phyloP scores from a whole-genome alignment of 148 eudicot species.

The Tetragonia tetragonoides region DNA sequence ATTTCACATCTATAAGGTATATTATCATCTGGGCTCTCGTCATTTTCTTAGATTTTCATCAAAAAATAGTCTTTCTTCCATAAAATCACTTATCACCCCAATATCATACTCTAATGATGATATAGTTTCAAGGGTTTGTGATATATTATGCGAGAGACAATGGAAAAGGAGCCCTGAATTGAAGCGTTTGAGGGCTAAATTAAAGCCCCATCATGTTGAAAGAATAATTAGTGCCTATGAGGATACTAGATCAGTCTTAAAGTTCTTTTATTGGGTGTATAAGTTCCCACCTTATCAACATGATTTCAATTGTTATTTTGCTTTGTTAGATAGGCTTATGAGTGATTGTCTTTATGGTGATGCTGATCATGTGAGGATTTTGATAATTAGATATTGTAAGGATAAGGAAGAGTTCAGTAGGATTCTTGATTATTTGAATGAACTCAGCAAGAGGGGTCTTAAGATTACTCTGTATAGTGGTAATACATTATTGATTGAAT shows the following conservation, averaged over 20 bases:
- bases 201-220: constrained; percentile 45
- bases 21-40: constrained; percentile 22
- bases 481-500: constrained; percentile 61
- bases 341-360: constrained; percentile 28
- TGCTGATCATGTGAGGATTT: constrained; percentile 55
- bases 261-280: constrained; percentile 66
- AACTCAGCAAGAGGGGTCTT: constrained; percentile 39
- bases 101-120: not conserved
- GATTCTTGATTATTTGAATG: constrained; percentile 52
- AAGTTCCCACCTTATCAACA: constrained; percentile 49
- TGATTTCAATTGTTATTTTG: constrained; percentile 38
- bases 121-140: constrained; percentile 41
- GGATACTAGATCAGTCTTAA: constrained; percentile 37
- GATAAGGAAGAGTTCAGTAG: constrained; percentile 39
- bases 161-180: constrained; percentile 55
- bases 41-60: constrained; percentile 36
- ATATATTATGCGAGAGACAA: constrained; percentile 27
- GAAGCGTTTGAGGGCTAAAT: constrained; percentile 32
- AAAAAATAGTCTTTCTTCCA: constrained; percentile 22
- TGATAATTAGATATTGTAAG: constrained; percentile 56
- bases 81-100: constrained; percentile 11
- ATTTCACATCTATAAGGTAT: constrained; percentile 13
- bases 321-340: constrained; percentile 65
- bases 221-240: constrained; percentile 34
- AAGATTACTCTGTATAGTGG: constrained; percentile 52